Evolutionary conservation across 768 basidiomycete species (phyloP).

Genomic region (Hortiboletus flavorubellus): DNA sequence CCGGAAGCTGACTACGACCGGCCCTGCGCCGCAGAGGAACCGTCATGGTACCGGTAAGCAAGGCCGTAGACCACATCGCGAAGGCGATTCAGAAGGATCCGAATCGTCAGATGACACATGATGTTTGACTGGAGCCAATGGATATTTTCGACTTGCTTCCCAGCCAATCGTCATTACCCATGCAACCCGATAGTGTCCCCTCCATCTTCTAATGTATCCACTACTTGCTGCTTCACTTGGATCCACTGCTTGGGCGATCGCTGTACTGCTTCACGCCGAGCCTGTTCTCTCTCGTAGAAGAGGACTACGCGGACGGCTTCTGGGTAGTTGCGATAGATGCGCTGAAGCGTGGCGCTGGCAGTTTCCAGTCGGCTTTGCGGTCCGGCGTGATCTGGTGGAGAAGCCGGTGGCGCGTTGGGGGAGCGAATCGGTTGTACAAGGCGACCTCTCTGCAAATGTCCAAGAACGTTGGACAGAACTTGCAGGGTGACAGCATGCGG

Average conservation of each 20-base stretch:
- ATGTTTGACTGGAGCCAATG: conserved; percentile 13
- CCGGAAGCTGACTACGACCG: conserved; percentile 23
- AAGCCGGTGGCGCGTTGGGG: conserved; percentile 20
- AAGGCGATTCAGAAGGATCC: conserved; percentile 57
- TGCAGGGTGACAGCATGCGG: conserved; percentile 53
- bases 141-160: conserved; percentile 9
- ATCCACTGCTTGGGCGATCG: conserved; percentile 21
- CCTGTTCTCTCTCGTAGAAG: conserved; percentile 34
- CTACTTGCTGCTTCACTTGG: conserved; percentile 13
- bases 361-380: conserved; percentile 24
- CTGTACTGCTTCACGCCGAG: conserved; percentile 18
- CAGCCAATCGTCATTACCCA: conserved; percentile 21
- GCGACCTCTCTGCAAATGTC: conserved; percentile 49
- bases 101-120: conserved; percentile 64
- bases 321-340: conserved; percentile 52
- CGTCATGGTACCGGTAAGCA: conserved; percentile 70
- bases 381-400: conserved; percentile 16
- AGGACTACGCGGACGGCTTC: conserved; percentile 35
- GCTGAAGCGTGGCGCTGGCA: conserved; percentile 41
- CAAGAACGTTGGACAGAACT: conserved; percentile 44
- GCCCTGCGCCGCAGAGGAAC: conserved; percentile 55
- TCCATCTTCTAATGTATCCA: conserved; percentile 26
- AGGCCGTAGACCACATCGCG: conserved; percentile 53
- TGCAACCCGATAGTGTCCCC: conserved; percentile 19
- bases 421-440: conserved; percentile 42